Conservation (phyloP, 768 basidiomycete genomes). For the Russula compacta region DNA sequence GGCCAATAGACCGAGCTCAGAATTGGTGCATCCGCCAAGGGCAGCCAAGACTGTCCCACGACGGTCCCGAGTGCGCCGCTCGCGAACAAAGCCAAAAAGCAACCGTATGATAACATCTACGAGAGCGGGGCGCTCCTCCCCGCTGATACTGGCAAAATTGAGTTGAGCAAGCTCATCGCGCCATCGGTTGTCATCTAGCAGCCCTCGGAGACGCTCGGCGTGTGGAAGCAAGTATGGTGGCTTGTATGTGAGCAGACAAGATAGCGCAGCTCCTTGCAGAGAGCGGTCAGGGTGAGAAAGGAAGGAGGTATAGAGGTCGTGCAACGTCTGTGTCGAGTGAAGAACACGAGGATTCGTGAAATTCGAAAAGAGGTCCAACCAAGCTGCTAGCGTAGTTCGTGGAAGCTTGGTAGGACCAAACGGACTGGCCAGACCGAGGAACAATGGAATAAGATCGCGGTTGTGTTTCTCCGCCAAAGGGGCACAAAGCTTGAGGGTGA, state of each 20-base stretch:
- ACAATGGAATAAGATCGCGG: conserved; percentile 77
- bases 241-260: conserved; percentile 80
- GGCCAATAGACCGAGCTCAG: conserved; percentile 69
- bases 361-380: conserved; percentile 82
- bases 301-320: conserved; percentile 56
- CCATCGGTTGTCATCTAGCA: conserved; percentile 83
- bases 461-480: conserved; percentile 79
- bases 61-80: conserved; percentile 59
- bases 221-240: conserved; percentile 42
- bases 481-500: conserved; percentile 56
- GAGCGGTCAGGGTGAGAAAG: conserved; percentile 78
- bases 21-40: conserved; percentile 57
- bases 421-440: conserved; percentile 45
- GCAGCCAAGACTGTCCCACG: conserved; percentile 67
- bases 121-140: conserved; percentile 50
- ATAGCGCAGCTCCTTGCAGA: conserved; percentile 66
- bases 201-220: conserved; percentile 53
- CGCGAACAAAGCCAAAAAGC: conserved; percentile 82
- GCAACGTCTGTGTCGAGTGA: conserved; percentile 55
- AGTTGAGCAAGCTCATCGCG: conserved; percentile 78
- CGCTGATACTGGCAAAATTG: conserved; percentile 47
- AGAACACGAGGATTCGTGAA: conserved; percentile 91
- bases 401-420: conserved; percentile 36
- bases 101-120: conserved; percentile 66
- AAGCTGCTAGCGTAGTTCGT: conserved; percentile 56